Percentiles rank a stretch among this genome's conserved stretches.
phyloP scores from a whole-genome alignment of 208 protist species.

The Leishmania major region DNA sequence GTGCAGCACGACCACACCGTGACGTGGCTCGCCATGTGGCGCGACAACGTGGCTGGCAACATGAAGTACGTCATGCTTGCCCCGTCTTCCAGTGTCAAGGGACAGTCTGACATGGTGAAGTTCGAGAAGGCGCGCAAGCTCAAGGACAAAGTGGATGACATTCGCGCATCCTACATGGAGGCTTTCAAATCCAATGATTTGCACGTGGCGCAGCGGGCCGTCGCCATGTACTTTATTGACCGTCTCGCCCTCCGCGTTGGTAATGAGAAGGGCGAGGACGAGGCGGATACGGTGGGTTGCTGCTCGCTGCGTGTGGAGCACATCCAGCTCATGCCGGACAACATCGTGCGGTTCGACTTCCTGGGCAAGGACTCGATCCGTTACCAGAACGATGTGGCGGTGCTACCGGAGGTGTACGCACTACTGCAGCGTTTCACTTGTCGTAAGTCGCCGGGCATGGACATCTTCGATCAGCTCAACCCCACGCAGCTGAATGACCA shows the following conservation, averaged over 20 bases:
- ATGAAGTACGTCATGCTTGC: conserved; percentile 98
- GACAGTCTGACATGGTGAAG: conserved; percentile 97
- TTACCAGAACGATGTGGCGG: conserved; percentile 93
- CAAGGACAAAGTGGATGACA: conserved; percentile 94
- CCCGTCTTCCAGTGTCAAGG: conserved; percentile 94
- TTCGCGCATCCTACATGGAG: conserved; percentile 93
- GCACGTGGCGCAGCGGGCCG: conserved; percentile 91
- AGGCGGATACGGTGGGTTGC: conserved; percentile 99
- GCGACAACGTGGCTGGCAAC: conserved; percentile 91
- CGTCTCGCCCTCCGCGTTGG: conserved; percentile 98
- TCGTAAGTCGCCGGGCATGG: conserved; percentile 74
- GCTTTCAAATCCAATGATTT: conserved; percentile 78
- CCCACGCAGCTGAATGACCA: conserved; percentile 95
- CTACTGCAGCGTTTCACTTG: conserved; percentile 91
- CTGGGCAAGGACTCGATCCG: conserved; percentile 99
- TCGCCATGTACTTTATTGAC: conserved; percentile 99
- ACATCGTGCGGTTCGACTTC: conserved; percentile 96
- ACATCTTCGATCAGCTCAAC: conserved; percentile 96
- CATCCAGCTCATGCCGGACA: conserved; percentile 77
- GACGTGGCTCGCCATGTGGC: conserved; percentile 98
- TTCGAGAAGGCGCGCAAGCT: conserved; percentile 97
- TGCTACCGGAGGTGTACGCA: conserved; percentile 92
- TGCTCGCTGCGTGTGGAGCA: conserved; percentile 99
- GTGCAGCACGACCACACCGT: conserved; percentile 96
- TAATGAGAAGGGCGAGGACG: conserved; percentile 98